Evolutionary conservation across 768 basidiomycete genomes (phyloP).

Genomic region (Kwoniella mangroviensis): DNA sequence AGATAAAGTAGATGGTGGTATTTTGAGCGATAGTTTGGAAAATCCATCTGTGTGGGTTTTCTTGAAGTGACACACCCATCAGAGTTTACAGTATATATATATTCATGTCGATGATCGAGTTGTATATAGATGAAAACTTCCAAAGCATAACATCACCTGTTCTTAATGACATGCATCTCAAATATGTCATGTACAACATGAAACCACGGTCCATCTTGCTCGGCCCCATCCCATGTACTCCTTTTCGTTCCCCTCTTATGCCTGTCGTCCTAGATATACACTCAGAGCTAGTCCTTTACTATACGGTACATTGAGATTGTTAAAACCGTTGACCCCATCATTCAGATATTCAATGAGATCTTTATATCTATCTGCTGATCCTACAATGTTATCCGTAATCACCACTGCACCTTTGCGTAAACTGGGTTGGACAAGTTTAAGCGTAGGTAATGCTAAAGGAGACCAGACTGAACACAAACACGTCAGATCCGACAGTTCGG

Average conservation of each 20-base stretch:
- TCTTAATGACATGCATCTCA: too few relatives aligned
- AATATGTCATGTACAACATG: neutral
- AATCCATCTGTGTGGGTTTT: too few relatives aligned
- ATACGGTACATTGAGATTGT: slow-evolving; percentile 30
- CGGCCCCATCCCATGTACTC: neutral
- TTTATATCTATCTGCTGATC: slow-evolving; percentile 27
- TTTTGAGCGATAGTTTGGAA: too few relatives aligned
- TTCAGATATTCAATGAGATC: slow-evolving; percentile 34
- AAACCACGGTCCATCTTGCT: too few relatives aligned
- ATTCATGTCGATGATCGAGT: too few relatives aligned
- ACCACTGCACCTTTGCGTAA: slow-evolving; percentile 30
- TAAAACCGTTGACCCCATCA: slow-evolving; percentile 20
- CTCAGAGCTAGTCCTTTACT: slow-evolving; percentile 31
- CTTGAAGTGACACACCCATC: too few relatives aligned
- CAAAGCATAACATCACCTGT: too few relatives aligned
- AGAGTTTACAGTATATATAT: too few relatives aligned
- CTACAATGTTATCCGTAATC: slow-evolving; percentile 32
- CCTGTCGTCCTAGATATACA: slow-evolving; percentile 22
- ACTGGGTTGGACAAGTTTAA: slow-evolving; percentile 28
- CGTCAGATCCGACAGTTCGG: neutral
- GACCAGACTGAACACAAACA: slow-evolving; percentile 30
- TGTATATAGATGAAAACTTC: too few relatives aligned
- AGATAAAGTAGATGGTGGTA: neutral
- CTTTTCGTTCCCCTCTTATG: neutral
- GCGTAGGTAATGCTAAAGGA: slow-evolving; percentile 35